These are phyloP conservation scores for Sugiyamaella neomexicana DNA, from an alignment of 1,139 yeast genomes.

Conservation along the genomic window DNA sequence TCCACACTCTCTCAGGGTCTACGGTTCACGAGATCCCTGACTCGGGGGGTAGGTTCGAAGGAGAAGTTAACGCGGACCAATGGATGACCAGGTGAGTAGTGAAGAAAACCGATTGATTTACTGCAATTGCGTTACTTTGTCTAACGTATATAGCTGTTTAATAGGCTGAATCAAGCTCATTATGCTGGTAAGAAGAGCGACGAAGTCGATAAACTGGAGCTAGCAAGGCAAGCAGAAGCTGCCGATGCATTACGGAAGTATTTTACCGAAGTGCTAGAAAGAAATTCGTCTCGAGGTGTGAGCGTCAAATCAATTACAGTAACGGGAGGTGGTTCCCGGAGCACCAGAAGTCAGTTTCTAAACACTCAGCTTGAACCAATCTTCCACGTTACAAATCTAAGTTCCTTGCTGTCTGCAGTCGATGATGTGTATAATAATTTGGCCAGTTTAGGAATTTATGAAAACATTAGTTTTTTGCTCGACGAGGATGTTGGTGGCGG, in stretches of 20 bases:
- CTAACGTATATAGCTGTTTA: conserved; percentile 19
- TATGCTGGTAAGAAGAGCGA: conserved; percentile 15
- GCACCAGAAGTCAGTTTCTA: conserved; percentile 24
- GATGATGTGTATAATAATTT: conserved; percentile 25
- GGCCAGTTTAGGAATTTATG: conserved; percentile 26
- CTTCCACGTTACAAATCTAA: conserved; percentile 22
- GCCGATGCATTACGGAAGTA: conserved; percentile 18
- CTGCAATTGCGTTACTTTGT: not conserved
- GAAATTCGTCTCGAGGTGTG: conserved; percentile 22
- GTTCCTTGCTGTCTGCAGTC: conserved; percentile 20
- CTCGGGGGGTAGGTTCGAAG: not conserved
- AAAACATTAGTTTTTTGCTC: conserved; percentile 22
- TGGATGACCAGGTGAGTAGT: conserved; percentile 24
- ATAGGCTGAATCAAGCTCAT: conserved; percentile 23
- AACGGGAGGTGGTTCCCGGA: conserved; percentile 25
- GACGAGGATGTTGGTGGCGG: conserved; percentile 5
- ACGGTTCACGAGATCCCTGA: conserved; percentile 3
- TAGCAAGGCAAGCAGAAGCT: conserved; percentile 6
- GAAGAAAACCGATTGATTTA: not conserved
- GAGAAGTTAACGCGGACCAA: not conserved
- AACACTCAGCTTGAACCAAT: conserved; percentile 26
- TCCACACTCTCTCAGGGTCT: not conserved
- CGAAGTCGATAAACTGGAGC: conserved; percentile 11
- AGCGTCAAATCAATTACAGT: conserved; percentile 24
- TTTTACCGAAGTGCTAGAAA: conserved; percentile 20